A percentile compares a stretch with the other conserved stretches of the same genome.
Conservation (phyloP, 805 yeast genomes). For the Yamadazyma nakazawae region DNA sequence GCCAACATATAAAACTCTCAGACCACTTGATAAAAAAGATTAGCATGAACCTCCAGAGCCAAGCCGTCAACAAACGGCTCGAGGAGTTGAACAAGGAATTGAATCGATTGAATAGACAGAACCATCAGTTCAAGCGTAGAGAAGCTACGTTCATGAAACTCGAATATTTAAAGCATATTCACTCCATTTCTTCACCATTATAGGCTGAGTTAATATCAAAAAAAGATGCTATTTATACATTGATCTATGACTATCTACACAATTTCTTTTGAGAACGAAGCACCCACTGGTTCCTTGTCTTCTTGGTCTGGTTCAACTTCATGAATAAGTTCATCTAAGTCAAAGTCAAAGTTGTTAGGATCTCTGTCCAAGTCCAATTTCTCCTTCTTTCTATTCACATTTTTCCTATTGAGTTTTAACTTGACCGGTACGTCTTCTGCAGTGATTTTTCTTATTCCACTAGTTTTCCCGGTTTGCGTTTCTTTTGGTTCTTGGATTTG, state of each 20-base stretch:
- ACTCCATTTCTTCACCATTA: conserved; percentile 3
- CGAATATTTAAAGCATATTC: conserved; percentile 18
- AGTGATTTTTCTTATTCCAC: conserved; percentile 30
- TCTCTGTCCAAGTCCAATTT: conserved; percentile 33
- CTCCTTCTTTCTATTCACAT: conserved; percentile 29
- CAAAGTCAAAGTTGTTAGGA: conserved; percentile 43
- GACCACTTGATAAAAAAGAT: conserved; percentile 17
- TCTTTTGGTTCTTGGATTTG: conserved; percentile 20
- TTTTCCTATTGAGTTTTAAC: conserved; percentile 24
- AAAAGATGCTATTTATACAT: background rate
- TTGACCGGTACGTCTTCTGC: conserved; percentile 36
- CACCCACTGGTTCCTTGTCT: background rate
- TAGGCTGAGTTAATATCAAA: background rate
- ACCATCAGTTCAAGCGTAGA: background rate
- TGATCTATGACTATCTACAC: conserved; percentile 1
- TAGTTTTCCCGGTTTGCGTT: conserved; percentile 10
- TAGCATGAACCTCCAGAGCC: background rate
- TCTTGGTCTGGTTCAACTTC: conserved; percentile 23
- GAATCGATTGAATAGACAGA: background rate
- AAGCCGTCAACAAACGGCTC: background rate
- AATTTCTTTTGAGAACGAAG: conserved; percentile 10
- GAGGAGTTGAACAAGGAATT: background rate
- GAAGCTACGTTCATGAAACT: conserved; percentile 22
- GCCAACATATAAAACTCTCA: conserved; percentile 21
- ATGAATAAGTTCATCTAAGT: conserved; percentile 40